These are phyloP conservation scores for Mortierella antarctica DNA, from an alignment of 192 early-diverging fungal species.

Conservation along the genomic window DNA sequence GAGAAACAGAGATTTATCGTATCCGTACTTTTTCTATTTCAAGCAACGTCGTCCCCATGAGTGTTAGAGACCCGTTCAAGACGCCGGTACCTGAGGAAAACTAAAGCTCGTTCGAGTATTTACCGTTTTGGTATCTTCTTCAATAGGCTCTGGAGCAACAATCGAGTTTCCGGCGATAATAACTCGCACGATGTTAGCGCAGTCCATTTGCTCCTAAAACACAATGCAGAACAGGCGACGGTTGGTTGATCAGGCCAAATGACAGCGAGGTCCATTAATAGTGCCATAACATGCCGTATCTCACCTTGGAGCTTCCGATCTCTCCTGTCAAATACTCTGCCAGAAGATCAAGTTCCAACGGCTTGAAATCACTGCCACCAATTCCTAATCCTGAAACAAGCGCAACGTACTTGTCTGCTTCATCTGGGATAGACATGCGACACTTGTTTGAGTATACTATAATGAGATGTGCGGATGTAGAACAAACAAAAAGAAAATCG, in stretches of 20 bases:
- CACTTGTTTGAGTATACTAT: too few relatives aligned
- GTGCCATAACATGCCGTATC: too few relatives aligned
- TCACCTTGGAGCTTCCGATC: conserved; percentile 66
- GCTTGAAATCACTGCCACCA: conserved; percentile 57
- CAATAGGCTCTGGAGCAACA: conserved; percentile 47
- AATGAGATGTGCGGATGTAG: not conserved
- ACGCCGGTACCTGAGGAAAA: not conserved
- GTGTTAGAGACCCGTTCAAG: not conserved
- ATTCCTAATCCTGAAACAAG: conserved; percentile 85
- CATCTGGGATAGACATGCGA: conserved; percentile 12
- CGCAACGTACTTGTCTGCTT: conserved; percentile 75
- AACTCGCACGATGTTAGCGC: conserved; percentile 73
- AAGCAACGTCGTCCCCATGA: not conserved
- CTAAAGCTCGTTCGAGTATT: not conserved
- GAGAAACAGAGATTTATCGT: conserved; percentile 58
- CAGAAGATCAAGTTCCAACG: conserved; percentile 77
- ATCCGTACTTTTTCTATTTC: conserved; percentile 64
- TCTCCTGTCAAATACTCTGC: conserved; percentile 84
- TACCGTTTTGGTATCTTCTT: conserved; percentile 46
- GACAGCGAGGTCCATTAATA: too few relatives aligned
- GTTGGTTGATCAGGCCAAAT: not conserved
- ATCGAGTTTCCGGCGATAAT: conserved; percentile 83
- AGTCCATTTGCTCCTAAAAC: conserved; percentile 63
- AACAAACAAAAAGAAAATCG: not conserved
- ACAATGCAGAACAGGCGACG: not conserved